phyloP scores from a whole-genome alignment of 495 filamentous ascomycete species.

The Hypoxylon rickii region DNA sequence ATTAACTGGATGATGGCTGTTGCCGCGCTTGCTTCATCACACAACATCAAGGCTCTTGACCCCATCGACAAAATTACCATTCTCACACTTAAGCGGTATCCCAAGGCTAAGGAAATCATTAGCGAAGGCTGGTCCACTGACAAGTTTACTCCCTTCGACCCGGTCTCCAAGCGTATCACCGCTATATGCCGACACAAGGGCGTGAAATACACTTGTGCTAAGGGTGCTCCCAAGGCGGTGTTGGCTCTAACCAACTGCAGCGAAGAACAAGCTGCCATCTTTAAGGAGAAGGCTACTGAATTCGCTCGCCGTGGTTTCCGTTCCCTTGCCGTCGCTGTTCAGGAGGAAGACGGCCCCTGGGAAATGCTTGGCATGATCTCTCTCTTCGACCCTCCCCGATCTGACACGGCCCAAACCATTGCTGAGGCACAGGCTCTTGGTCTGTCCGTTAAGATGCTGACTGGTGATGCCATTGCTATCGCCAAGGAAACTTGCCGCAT shows the following conservation, averaged over 20 bases:
- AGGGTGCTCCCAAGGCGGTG: slow-evolving; percentile 84
- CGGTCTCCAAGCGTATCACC: slow-evolving; percentile 88
- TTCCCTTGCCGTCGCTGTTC: slow-evolving; percentile 84
- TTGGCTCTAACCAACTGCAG: slow-evolving; percentile 73
- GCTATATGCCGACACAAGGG: slow-evolving; percentile 77
- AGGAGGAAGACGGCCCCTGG: slow-evolving; percentile 72
- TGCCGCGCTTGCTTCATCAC: slow-evolving; percentile 83
- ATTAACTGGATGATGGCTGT: slow-evolving; percentile 84
- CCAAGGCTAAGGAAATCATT: slow-evolving; percentile 72
- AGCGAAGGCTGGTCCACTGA: slow-evolving; percentile 70
- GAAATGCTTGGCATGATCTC: slow-evolving; percentile 92
- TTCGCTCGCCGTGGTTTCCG: slow-evolving; percentile 88
- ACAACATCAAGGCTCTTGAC: slow-evolving; percentile 90
- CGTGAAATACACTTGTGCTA: slow-evolving; percentile 79
- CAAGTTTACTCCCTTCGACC: slow-evolving; percentile 85
- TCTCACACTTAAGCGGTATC: slow-evolving; percentile 76
- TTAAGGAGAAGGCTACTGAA: slow-evolving; percentile 84
- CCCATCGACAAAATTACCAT: slow-evolving; percentile 91
- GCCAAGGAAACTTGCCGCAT: slow-evolving; percentile 85
- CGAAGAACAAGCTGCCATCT: slow-evolving; percentile 70
- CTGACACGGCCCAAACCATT: slow-evolving; percentile 86
- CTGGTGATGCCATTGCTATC: slow-evolving; percentile 90
- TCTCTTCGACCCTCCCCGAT: slow-evolving; percentile 83
- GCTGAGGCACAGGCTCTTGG: slow-evolving; percentile 82
- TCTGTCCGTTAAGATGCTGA: slow-evolving; percentile 91